These are phyloP conservation scores for Candida ascalaphidarum DNA, from an alignment of 805 yeast genomes.

Conservation along the genomic window DNA sequence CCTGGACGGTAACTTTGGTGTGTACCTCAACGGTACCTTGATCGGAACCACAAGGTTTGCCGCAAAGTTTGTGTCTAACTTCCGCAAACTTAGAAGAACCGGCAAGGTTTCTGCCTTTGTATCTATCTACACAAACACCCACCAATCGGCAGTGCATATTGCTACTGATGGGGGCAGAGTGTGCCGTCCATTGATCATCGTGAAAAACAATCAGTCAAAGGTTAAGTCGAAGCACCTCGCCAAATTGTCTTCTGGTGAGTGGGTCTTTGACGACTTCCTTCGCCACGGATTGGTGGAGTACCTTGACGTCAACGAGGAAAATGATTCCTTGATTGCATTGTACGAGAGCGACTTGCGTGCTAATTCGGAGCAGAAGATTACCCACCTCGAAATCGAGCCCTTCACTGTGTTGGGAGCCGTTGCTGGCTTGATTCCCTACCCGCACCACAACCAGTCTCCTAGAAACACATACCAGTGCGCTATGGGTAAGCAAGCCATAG, in stretches of 20 bases:
- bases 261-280: conserved; percentile 90
- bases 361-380: conserved; percentile 42
- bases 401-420: conserved; percentile 89
- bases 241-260: conserved; percentile 53
- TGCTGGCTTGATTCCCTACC: conserved; percentile 87
- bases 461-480: conserved; percentile 92
- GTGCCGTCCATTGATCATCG: conserved; percentile 92
- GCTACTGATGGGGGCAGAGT: conserved; percentile 99
- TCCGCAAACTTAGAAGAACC: conserved; percentile 73
- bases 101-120: conserved; percentile 87
- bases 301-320: conserved; percentile 94
- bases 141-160: conserved; percentile 89
- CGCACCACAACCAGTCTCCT: conserved; percentile 89
- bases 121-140: conserved; percentile 82
- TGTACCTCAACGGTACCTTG: conserved; percentile 89
- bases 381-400: conserved; percentile 94
- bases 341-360: conserved; percentile 49
- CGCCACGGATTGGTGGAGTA: conserved; percentile 85
- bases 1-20: conserved; percentile 69
- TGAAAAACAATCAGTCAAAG: conserved; percentile 59
- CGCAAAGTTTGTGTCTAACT: conserved; percentile 65
- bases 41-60: conserved; percentile 88
- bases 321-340: conserved; percentile 86
- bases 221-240: conserved; percentile 67
- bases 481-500: conserved; percentile 99